Base-by-base conservation (phyloP, 169 alveolate species). In the Plasmodium inui region DNA sequence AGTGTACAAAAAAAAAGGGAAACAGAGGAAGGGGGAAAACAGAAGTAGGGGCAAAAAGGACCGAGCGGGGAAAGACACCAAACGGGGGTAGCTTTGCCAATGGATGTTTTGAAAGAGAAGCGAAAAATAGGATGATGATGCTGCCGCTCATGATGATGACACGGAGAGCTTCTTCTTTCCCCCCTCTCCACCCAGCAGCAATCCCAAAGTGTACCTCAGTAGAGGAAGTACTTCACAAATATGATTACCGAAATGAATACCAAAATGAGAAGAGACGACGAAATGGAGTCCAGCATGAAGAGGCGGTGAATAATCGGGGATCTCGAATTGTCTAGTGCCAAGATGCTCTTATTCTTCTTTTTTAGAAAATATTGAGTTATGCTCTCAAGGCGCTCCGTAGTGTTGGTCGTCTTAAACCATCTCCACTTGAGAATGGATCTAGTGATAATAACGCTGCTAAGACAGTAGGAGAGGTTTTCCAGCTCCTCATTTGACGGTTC, bases 401-500 rank as follows among this genome's bases (percentile, higher is more conserved):
- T 86, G 80, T 86, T 76, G 37, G 93, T 86, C 17, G 80, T 86
- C 81, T 73, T 86, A 28, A 86, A 86, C 93, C 93, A 86, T 5
- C 55, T 74, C 93, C 93, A 86, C 55, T 86, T 86, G 19, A 74
- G 76, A 39, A 55, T 34, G 61, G 93, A 86, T 76, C 85, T 86
- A 12, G 93, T 76, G 41, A 86, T 86, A 55, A 86, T 76, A 12
- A 88, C 93, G 80, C 93, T 74, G 34, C 93, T 86, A 55, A 86
- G 81, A 10, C 73, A 86, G 44, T 74, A 86, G n/a, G 93, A 86
- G 76, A 86, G 76, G 3, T 30, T 86, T 76, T 86, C 93, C 30
- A 86, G 41, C 44, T 86, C 93, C 76, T 76, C 88, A 37, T 74
- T 86, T 3, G 93, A 86, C 7, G 93, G 93, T 76, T 86, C 93